Evolutionary conservation across 345 rosid genomes (phyloP).

Genomic region (Punica granatum): DNA sequence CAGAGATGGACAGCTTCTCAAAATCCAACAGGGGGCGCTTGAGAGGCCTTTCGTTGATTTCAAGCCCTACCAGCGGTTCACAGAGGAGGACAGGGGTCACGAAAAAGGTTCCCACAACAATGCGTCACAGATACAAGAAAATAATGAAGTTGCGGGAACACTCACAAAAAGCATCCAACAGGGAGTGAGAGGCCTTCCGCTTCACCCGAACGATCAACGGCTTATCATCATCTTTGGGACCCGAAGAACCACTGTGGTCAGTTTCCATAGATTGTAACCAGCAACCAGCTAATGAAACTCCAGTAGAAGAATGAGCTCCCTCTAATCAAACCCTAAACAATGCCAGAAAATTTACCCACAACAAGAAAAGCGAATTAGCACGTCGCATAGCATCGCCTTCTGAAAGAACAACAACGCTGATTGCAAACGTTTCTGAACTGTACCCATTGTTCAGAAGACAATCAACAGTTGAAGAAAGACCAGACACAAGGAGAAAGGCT

Average conservation of each 20-base stretch:
- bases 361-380: too few species aligned
- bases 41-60: slow-evolving; percentile 67
- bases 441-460: too few species aligned
- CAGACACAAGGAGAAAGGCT: too few species aligned
- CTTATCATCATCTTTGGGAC: slow-evolving; percentile 25
- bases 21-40: slow-evolving; percentile 55
- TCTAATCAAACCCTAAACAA: too few species aligned
- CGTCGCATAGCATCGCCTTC: too few species aligned
- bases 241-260: slow-evolving; percentile 29
- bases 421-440: too few species aligned
- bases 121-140: not conserved
- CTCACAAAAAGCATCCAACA: slow-evolving; percentile 57
- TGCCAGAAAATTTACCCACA: too few species aligned
- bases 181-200: slow-evolving; percentile 41
- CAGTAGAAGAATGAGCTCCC: too few species aligned
- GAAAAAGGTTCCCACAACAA: not conserved
- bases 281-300: too few species aligned
- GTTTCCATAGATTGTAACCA: slow-evolving; percentile 20
- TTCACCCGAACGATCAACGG: slow-evolving; percentile 64
- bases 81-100: not conserved
- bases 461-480: too few species aligned
- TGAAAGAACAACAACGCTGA: too few species aligned
- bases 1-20: slow-evolving; percentile 41
- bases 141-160: slow-evolving; percentile 7
- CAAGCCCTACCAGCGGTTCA: slow-evolving; percentile 43